Percentiles rank a stretch among this genome's conserved stretches.
Conservation (phyloP, 2,329 filamentous ascomycete genomes). For the Ascochyta clinopodiicola region DNA sequence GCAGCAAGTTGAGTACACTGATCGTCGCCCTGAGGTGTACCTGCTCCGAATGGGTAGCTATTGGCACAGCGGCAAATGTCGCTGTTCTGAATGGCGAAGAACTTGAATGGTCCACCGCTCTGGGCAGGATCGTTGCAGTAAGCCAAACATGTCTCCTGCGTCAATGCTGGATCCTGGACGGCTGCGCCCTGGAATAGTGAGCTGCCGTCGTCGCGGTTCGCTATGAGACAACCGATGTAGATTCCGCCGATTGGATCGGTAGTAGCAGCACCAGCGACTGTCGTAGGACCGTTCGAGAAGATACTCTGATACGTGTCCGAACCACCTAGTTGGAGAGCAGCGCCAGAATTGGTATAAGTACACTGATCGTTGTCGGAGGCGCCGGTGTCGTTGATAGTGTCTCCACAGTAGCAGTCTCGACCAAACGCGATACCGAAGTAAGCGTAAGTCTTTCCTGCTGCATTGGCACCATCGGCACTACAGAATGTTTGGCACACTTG, state of each 20-base stretch:
- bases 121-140: neutral
- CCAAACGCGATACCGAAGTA: neutral
- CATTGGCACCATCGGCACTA: neutral
- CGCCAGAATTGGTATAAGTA: neutral
- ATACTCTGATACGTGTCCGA: neutral
- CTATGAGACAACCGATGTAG: neutral
- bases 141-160: neutral
- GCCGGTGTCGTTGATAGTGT: neutral
- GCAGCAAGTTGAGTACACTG: neutral
- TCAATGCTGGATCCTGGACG: neutral
- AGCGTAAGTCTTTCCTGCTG: neutral
- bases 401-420: neutral
- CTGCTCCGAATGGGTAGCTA: neutral
- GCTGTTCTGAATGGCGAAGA: constrained; percentile 1
- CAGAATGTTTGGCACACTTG: neutral
- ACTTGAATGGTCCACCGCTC: neutral
- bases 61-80: constrained; percentile 1
- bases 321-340: neutral
- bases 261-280: too few species aligned
- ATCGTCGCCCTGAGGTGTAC: neutral
- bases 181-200: neutral
- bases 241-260: too few species aligned
- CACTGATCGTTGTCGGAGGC: neutral
- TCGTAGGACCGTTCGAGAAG: neutral
- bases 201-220: too few species aligned